Base-by-base conservation (phyloP, 345 rosid genomes). In the Litchi chinensis region DNA sequence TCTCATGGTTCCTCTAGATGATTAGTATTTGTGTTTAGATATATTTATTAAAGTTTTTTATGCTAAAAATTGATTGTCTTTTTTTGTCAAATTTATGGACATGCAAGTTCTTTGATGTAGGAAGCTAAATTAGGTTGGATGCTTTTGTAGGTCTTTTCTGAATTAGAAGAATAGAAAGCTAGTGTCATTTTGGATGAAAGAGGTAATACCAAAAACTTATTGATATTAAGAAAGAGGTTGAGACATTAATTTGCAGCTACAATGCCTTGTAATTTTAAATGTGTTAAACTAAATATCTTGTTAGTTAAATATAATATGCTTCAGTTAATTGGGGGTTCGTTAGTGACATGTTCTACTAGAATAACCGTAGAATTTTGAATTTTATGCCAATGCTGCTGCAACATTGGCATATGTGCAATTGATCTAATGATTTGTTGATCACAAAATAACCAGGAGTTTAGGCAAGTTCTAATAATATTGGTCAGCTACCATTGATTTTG, bases 151-250 rank as follows among this genome's bases (percentile, higher is more conserved):
- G 99, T 96, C 46, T 85, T 96, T 28, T 89, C 76, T 78, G 99
- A 96, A 83, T 59, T 96, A 75, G 97, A 94, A 89, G 97, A 96
- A n/a, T n/a, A n/a, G 84, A 96, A 96, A 84, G 99, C 97, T 1
- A 95, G 88, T 67, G 79, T 87, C 65, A 90, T 96, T 77, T 81
- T 91, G 87, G 99, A 96, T 84, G 99, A 96, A 91, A 90, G 99
- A 89, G 99, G 99, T 86, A 79, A 22, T 62, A 21, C 16, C 44
- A 70, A 65, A 28, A 1, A 13, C 22, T 28, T 3, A 24, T 44
- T 63, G 54, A 59, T 60, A 43, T 21, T 43, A 60, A 22, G 68
- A 74, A 74, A 21, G 73, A 48, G 68, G 65, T 40, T 39, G 74
- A 26, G 13, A 26, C 39, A 41, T 64, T 18, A 15, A 32, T 28